Evolutionary conservation across 305 asterid species (phyloP).

Genomic region (Fraxinus albicans): DNA sequence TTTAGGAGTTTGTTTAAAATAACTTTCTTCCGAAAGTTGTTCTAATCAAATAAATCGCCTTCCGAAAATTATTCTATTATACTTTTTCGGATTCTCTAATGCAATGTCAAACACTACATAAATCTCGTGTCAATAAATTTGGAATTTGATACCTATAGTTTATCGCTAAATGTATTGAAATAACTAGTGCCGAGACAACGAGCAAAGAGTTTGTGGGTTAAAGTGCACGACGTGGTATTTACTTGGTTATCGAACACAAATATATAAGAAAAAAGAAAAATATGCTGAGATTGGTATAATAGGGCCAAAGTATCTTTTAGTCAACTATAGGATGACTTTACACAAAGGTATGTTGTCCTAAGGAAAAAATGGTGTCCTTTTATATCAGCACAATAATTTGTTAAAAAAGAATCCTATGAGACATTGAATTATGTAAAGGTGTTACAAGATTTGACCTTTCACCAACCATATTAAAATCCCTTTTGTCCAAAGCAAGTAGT

Average conservation of each 20-base stretch:
- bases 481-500: not conserved
- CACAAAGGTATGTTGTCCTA: not conserved
- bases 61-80: not conserved
- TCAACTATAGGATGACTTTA: not conserved
- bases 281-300: not conserved
- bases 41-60: too few relatives aligned
- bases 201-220: not conserved
- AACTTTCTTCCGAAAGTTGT: not conserved
- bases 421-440: not conserved
- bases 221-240: not conserved
- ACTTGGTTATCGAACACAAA: not conserved
- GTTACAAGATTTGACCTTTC: not conserved
- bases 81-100: not conserved
- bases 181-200: not conserved
- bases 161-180: not conserved
- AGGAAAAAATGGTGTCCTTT: not conserved
- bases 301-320: not conserved
- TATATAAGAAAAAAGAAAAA: not conserved
- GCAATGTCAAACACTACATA: not conserved
- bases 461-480: not conserved
- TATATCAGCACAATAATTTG: not conserved
- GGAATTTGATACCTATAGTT: too few relatives aligned
- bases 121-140: not conserved
- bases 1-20: not conserved
- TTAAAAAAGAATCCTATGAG: not conserved